Base-by-base conservation (phyloP, 2,329 filamentous ascomycete species). In the Colletotrichum sp. region DNA sequence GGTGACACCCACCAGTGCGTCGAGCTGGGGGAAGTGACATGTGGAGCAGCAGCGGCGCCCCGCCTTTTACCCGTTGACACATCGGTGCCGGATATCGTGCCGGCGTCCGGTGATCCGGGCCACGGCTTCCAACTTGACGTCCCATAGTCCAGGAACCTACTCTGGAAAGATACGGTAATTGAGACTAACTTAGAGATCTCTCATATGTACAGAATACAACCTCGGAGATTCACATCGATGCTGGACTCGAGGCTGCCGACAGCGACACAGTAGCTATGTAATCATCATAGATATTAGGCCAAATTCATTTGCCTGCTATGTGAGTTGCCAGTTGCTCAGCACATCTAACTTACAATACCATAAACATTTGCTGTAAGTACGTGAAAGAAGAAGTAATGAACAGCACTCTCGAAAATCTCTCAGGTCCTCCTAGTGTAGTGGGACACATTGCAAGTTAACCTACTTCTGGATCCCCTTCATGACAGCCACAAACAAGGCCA, bases 1-100 rank as follows among this genome's bases (percentile, higher is more conserved):
- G 4, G 43, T 52, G 43, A 52, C 12, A 7, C 0, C 0, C 3
- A 3, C 13, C 43, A 13, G 4, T 13, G n/a, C n/a, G 12, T 1
- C 2, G 12, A 52, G 6, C 4, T 1, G n/a, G n/a, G 43, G 6
- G 39, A 12, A 21, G n/a, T 52, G 43, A 13, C 43, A 52, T 52
- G 43, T 52, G 43, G 43, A 52, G 7, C 1, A 24, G 43, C 18
- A 13, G 10, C 6, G 6, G n/a, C 2, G 43, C n/a, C 43, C 43
- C 43, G 43, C n/a, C n/a, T 13, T 12, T 52, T 6, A 21, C 43
- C 43, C 43, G 6, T 21, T 21, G 9, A 48, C n/a, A 48, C 43
- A 21, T 13, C 28, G 26, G 26, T 28, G 26, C 18, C 43, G 43
- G 43, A 4, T 48, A 9, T 3, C 9, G 43, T n/a, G 39, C 39